Base-by-base conservation (phyloP, 1,139 yeast genomes). In the Saccharomyces hybrid region DNA sequence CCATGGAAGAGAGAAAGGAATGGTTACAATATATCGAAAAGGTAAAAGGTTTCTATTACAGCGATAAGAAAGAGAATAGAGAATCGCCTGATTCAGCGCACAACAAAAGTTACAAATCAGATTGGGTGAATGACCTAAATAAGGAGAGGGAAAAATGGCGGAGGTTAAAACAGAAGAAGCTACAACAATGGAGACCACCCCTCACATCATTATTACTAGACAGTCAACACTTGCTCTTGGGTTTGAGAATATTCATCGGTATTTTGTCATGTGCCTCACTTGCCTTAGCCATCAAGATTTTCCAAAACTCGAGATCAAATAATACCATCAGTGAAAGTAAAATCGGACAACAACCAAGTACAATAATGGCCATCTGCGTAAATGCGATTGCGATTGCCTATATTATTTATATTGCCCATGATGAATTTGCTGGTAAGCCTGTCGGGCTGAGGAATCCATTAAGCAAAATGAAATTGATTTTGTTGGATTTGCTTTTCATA, bases 391-490 rank as follows among this genome's bases (percentile, higher is more conserved):
- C 96, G 1, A 73, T 89, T 44, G 80, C 82, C 0, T 93, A 93
- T 67, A 78, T 90, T 56, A 73, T 83, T 9, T 90, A 88, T 70
- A 88, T 91, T 68, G 83, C 96, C 2, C 84, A 83, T 64, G 98
- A 93, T 70, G 99, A 93, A 70, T 91, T 88, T 70, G 79, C 85
- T 25, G 95, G 97, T 25, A 86, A 88, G 67, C 99, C 98, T 0
- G 72, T 93, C 52, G 99, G 63, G 3, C 50, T 60, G 28, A 78
- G 98, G 60, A 83, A 88, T 59, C 95, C 97, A 0, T 75, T 81
- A 60, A 90, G 86, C 27, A 91, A 91, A 66, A 80, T 91, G 78
- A 78, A 89, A 64, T 78, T 90, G 56, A 77, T 81, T 54, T 76
- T 90, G 78, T 75, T 89, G 60, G 99, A 93, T 67, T 75, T 91